These are phyloP conservation scores for Eutrema salsugineum DNA, from an alignment of 441 rosid genomes.

Conservation along the genomic window DNA sequence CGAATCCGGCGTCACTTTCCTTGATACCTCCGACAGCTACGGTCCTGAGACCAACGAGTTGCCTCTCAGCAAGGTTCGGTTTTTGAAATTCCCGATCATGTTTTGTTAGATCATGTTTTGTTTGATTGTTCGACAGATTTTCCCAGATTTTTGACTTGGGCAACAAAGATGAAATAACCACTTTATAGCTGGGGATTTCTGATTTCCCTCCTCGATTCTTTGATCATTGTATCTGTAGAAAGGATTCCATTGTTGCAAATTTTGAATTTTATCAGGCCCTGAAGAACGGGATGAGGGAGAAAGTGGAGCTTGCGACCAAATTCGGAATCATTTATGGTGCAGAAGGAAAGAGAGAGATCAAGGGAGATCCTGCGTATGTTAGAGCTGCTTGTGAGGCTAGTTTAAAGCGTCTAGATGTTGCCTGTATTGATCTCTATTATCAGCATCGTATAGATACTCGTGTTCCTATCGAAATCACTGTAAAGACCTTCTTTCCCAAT, in stretches of 20 bases:
- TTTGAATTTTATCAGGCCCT: slow-evolving; percentile 27
- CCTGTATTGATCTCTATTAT: slow-evolving; percentile 54
- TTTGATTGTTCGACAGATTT: background rate
- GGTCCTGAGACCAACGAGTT: slow-evolving; percentile 60
- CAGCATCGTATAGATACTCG: slow-evolving; percentile 53
- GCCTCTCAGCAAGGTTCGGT: slow-evolving; percentile 46
- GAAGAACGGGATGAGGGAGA: slow-evolving; percentile 43
- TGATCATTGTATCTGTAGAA: background rate
- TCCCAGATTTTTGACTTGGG: too few relatives aligned
- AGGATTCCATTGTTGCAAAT: background rate
- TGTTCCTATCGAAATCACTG: slow-evolving; percentile 50
- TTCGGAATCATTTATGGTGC: slow-evolving; percentile 10
- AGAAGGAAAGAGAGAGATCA: slow-evolving; percentile 29
- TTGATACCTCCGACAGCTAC: slow-evolving; percentile 58
- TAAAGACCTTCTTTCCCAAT: background rate
- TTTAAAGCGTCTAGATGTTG: slow-evolving; percentile 46
- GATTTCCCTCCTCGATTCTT: background rate
- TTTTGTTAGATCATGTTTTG: background rate
- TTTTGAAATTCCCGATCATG: background rate
- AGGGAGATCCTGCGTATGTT: slow-evolving; percentile 56
- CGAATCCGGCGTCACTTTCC: slow-evolving; percentile 51
- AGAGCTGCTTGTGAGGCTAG: slow-evolving; percentile 55
- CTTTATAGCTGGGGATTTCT: too few relatives aligned
- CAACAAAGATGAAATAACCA: too few relatives aligned
- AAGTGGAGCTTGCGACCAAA: slow-evolving; percentile 51